These are phyloP conservation scores for Eutrema heterophyllum DNA, from an alignment of 345 rosid species.

Conservation along the genomic window DNA sequence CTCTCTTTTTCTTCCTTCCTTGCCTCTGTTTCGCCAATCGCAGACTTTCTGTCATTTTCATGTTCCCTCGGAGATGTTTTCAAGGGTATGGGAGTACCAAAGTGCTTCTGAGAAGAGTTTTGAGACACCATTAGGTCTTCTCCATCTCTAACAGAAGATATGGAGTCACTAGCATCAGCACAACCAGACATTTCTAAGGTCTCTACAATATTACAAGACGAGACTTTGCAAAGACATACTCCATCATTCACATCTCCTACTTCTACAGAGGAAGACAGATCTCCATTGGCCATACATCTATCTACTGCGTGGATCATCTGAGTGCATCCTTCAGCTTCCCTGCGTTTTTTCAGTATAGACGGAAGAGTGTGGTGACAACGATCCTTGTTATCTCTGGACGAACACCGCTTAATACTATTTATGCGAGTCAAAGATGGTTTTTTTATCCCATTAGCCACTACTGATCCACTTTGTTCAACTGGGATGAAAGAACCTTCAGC, in stretches of 20 bases:
- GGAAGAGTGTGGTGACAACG: slow-evolving; percentile 53
- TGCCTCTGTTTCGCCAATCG: slow-evolving; percentile 23
- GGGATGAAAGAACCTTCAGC: slow-evolving; percentile 33
- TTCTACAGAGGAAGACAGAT: slow-evolving; percentile 16
- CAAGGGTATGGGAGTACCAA: background rate
- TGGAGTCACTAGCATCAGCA: slow-evolving; percentile 15
- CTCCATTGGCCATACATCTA: slow-evolving; percentile 31
- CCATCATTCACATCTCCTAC: slow-evolving; percentile 6
- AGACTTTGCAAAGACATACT: background rate
- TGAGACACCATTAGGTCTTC: background rate
- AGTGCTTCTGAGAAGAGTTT: slow-evolving; percentile 26
- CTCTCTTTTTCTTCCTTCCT: slow-evolving; percentile 30
- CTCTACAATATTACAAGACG: slow-evolving; percentile 9
- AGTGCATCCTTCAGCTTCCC: slow-evolving; percentile 55
- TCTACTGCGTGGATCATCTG: slow-evolving; percentile 60
- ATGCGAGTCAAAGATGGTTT: slow-evolving; percentile 28
- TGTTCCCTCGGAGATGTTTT: slow-evolving; percentile 22
- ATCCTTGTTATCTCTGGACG: slow-evolving; percentile 40
- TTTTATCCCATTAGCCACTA: slow-evolving; percentile 31
- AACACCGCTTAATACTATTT: slow-evolving; percentile 35
- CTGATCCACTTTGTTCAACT: slow-evolving; percentile 22
- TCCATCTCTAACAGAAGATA: slow-evolving; percentile 12
- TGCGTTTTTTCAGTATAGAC: slow-evolving; percentile 60
- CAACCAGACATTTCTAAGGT: slow-evolving; percentile 6
- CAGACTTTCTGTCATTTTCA: slow-evolving; percentile 21